Conservation (phyloP, 441 rosid species). For the Populus tomentosa region DNA sequence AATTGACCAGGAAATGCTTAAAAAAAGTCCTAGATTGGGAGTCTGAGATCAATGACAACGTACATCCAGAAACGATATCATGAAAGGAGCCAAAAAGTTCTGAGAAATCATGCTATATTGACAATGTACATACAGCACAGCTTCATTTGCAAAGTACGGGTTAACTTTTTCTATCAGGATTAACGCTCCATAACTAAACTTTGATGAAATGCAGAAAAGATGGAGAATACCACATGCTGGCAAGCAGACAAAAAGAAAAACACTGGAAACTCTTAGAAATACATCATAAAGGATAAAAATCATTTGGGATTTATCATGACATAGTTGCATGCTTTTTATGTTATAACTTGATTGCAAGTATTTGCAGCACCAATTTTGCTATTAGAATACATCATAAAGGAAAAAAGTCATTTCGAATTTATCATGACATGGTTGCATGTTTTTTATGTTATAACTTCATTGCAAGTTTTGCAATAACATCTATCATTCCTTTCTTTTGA, state of each 20-base stretch:
- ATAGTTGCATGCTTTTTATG: background rate
- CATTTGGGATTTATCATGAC: background rate
- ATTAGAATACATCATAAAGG: background rate
- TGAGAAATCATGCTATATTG: background rate
- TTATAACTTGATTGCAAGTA: background rate
- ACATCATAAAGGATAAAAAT: background rate
- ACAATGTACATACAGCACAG: background rate
- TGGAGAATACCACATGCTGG: background rate
- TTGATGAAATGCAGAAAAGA: background rate
- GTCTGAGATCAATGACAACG: background rate
- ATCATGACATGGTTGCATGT: background rate
- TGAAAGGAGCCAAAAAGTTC: background rate
- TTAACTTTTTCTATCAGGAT: background rate
- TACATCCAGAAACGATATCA: background rate
- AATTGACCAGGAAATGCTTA: background rate
- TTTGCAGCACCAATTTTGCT: background rate
- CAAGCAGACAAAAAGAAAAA: background rate
- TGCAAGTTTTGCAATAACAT: background rate
- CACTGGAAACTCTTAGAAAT: background rate
- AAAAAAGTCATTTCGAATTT: background rate
- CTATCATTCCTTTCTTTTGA: background rate
- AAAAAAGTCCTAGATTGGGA: background rate
- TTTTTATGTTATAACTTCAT: background rate
- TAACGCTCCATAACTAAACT: background rate
- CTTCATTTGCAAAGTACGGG: background rate